Percentiles rank a stretch among this genome's conserved stretches.
Evolutionary conservation across 768 basidiomycete species (phyloP).

Genomic region (Tylopilus sp.): DNA sequence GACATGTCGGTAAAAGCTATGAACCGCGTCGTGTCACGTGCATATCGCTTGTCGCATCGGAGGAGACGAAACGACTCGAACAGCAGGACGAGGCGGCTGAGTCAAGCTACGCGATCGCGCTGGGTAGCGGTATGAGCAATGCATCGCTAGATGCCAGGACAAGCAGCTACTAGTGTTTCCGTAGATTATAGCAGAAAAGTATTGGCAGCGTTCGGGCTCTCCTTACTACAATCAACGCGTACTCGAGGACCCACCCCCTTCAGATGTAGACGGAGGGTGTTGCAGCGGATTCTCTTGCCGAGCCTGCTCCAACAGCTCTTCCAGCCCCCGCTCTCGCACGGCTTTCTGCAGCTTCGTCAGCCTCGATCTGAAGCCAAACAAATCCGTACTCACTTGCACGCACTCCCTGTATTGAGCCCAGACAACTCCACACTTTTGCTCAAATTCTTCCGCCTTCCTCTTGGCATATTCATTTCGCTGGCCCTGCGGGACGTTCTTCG

Average conservation of each 20-base stretch:
- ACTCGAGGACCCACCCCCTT: constrained; percentile 6
- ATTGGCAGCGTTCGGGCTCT: too few species aligned
- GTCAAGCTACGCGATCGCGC: too few species aligned
- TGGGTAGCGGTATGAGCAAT: too few species aligned
- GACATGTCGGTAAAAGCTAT: constrained; percentile 11
- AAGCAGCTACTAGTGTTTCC: not conserved
- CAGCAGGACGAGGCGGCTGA: too few species aligned
- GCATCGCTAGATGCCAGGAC: too few species aligned
- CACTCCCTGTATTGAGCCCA: constrained; percentile 82
- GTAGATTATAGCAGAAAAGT: too few species aligned
- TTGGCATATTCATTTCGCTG: constrained; percentile 61
- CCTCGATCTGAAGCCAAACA: not conserved
- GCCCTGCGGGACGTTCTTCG: constrained; percentile 38
- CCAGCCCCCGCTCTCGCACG: constrained; percentile 72
- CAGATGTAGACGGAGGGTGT: constrained; percentile 44
- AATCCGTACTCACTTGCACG: constrained; percentile 60
- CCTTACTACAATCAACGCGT: constrained; percentile 6
- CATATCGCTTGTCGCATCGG: too few species aligned
- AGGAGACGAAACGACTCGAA: too few species aligned
- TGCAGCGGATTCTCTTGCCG: constrained; percentile 74
- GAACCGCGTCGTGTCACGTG: not conserved
- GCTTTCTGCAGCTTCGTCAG: constrained; percentile 53
- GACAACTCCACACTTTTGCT: constrained; percentile 76
- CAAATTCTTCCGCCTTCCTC: constrained; percentile 84
- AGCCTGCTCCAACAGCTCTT: constrained; percentile 74